Base-by-base conservation (phyloP, 2,329 filamentous ascomycete genomes). In the Coniella vitis region DNA sequence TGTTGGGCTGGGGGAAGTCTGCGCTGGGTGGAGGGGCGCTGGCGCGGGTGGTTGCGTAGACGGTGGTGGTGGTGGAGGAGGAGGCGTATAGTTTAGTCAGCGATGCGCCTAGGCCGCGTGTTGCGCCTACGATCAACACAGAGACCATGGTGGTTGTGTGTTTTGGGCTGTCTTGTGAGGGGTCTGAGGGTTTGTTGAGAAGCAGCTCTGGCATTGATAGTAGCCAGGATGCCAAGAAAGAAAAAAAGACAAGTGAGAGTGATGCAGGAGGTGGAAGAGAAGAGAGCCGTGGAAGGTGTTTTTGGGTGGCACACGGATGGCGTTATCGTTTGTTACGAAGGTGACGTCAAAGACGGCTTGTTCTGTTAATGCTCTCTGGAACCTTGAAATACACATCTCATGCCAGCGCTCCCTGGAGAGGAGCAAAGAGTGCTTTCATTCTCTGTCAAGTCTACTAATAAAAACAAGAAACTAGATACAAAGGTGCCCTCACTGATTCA, bases 61-160 rank as follows among this genome's bases (percentile, higher is more conserved):
- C 79, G 7, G 65, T 67, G 39, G 71, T 74, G 25, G 25, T 10
- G 25, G 65, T 62, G 10, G 62, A 58, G 14, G 71, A 59, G 3
- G 69, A 63, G 19, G 75, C 72, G 58, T 87, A 87, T 41, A 73
- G 65, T 55, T 77, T 76, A 25, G 72, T 71, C 22, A 87, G 69
- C 16, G 78, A 76, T 42, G 76, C 77, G 3, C 84, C 84, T 3
- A 87, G 72, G 46, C 84, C 84, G 37, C 84, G 74, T 1, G 83
- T 87, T 3, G 81, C 83, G 41, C 84, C 84, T 22, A 88, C 70
- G 22, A 88, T 72, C 2, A 87, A 72, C 31, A 84, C 67, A 32
- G 69, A 72, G 16, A 68, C 55, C 71, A 75, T 75, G 37, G 22
- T 61, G 44, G 8, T 43, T 16, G 9, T 4, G 19, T 3, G 10